Conservation (phyloP, 139 green algal species). For the Yamagishiella unicocca region DNA sequence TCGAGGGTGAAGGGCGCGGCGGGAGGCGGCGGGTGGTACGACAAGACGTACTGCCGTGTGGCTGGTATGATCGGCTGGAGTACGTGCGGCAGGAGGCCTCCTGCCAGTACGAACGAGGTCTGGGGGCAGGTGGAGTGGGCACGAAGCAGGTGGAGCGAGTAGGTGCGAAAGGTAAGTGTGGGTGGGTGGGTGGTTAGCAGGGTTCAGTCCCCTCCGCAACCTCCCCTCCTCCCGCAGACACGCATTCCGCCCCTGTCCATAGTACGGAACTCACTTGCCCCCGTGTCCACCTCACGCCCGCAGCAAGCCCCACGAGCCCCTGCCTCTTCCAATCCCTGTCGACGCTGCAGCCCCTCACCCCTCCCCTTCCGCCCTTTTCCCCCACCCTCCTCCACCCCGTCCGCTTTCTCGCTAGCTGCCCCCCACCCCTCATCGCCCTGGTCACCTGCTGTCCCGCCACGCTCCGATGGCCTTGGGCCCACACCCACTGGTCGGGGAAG, state of each 20-base stretch:
- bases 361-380: background rate
- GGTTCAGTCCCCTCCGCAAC: background rate
- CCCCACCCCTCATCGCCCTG: too few relatives aligned
- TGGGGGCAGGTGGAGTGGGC: background rate
- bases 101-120: slow-evolving; percentile 35
- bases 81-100: slow-evolving; percentile 34
- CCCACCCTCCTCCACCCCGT: too few relatives aligned
- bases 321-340: background rate
- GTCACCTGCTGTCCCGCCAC: background rate
- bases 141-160: background rate
- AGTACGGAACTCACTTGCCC: too few relatives aligned
- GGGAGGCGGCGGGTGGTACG: slow-evolving; percentile 26
- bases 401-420: background rate
- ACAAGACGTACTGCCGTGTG: slow-evolving; percentile 2
- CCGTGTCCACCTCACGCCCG: too few relatives aligned
- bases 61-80: background rate
- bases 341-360: background rate
- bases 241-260: background rate
- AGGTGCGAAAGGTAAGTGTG: background rate
- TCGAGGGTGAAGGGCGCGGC: background rate
- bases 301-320: background rate
- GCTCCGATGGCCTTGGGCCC: slow-evolving; percentile 13
- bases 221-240: background rate
- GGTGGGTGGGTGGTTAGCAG: background rate
- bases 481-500: slow-evolving; percentile 44